Evolutionary conservation across 805 yeast genomes (phyloP), one percentile per base, ranked within the genome.

Genomic region (Metschnikowia henanensis): DNA sequence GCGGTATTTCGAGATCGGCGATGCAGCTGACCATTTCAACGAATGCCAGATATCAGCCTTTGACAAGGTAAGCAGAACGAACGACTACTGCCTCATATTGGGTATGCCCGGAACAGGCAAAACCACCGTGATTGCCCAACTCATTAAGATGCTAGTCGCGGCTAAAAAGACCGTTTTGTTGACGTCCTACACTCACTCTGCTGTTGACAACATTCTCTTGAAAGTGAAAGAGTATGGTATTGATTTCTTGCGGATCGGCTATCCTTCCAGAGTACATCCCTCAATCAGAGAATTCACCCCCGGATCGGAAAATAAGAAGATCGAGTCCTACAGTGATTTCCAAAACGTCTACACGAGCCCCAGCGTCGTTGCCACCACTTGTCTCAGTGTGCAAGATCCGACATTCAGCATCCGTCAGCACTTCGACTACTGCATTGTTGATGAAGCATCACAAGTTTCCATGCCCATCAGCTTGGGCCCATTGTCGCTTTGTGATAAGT

Each of bases 61-160:
- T 30, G 75, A 80, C 13, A 77, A 73, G 46, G 87, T 83, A 0
- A 59, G 89, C 37, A 62, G 73, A 13, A 76, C 94, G 0, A 60
- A 81, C 41, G 96, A 91, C 59, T 94, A 87, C 58, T 73, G 91
- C 4, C 70, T 94, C 54, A 77, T 94, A 16, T 66, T 92, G 47
- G 99, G 99, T 0, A 94, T 94, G 99, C 99, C 99, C 0, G 99
- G 99, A 3, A 94, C 98, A 0, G 99, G 97, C 8, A 89, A 89
- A 58, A 89, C 97, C 1, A 89, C 98, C 0, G 86, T 91, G 0
- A 90, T 94, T 41, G 85, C 95, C 0, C 81, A 83, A 35, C 56
- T 94, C 15, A 83, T 91, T 33, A 73, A 76, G 45, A 68, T 77
- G 31, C 60, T 94, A 22, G 84, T 83, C 3, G 64, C 66, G 1